These are phyloP conservation scores for Mesembryanthemum crystallinum DNA, from an alignment of 148 eudicot genomes.

Conservation along the genomic window DNA sequence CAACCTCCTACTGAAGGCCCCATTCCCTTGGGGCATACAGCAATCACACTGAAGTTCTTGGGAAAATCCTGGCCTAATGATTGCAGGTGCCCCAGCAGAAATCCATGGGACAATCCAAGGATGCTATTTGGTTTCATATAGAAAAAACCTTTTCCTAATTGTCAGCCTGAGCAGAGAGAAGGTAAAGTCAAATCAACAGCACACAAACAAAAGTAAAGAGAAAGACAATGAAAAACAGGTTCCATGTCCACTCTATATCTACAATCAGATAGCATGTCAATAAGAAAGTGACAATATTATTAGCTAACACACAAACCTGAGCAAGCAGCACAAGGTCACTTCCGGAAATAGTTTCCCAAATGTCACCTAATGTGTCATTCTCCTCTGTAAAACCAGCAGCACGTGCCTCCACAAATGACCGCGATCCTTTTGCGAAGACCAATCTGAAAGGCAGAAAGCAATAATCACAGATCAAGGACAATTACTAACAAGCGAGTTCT, in stretches of 20 bases:
- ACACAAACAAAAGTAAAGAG: no score
- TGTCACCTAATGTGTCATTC: constrained; percentile 89
- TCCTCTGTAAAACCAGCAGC: constrained; percentile 92
- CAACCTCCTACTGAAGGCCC: constrained; percentile 96
- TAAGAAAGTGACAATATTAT: not conserved
- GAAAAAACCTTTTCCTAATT: constrained; percentile 81
- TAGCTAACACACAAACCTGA: constrained; percentile 48
- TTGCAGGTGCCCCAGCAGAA: constrained; percentile 94
- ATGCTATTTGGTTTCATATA: constrained; percentile 97
- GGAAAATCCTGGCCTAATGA: constrained; percentile 86
- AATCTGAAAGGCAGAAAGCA: constrained; percentile 40
- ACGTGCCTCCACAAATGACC: constrained; percentile 88
- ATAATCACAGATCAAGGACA: no score
- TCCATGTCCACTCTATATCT: not conserved
- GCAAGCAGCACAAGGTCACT: constrained; percentile 95
- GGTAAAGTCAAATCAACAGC: not conserved
- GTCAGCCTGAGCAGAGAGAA: constrained; percentile 64
- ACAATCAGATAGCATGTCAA: not conserved
- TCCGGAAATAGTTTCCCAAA: constrained; percentile 75
- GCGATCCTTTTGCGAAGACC: constrained; percentile 91
- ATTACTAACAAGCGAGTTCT: no score
- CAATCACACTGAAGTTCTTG: constrained; percentile 81
- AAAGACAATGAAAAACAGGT: no score
- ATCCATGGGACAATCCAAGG: constrained; percentile 97
- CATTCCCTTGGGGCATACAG: constrained; percentile 99